Percentiles rank a stretch among this genome's conserved stretches.
Evolutionary conservation across 805 yeast species (phyloP).

Genomic region (Starmerella geochares): DNA sequence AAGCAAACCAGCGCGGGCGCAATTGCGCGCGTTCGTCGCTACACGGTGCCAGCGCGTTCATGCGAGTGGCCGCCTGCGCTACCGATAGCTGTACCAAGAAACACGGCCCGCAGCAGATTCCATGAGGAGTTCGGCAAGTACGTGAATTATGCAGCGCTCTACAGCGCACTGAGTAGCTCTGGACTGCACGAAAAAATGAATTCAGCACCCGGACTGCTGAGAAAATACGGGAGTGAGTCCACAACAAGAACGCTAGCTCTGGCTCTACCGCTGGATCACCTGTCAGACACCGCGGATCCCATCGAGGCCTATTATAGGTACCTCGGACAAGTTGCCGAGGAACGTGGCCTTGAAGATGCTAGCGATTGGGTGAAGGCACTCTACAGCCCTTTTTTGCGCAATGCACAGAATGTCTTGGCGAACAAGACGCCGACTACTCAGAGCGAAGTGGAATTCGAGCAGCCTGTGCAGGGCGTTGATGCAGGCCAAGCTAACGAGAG

Average conservation of each 20-base stretch:
- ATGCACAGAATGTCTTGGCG: not conserved
- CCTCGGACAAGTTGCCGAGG: conserved; percentile 7
- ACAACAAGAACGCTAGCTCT: not conserved
- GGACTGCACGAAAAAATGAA: not conserved
- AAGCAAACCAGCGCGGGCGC: not conserved
- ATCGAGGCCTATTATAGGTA: not conserved
- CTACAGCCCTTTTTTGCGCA: not conserved
- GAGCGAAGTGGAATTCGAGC: not conserved
- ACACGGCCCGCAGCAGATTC: not conserved
- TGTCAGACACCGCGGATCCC: not conserved
- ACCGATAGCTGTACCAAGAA: not conserved
- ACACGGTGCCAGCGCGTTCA: not conserved
- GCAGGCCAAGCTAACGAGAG: too few relatives aligned
- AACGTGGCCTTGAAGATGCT: not conserved
- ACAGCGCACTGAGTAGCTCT: not conserved
- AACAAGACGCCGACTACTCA: not conserved
- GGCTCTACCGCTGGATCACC: not conserved
- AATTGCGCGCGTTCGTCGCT: not conserved
- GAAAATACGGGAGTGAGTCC: not conserved
- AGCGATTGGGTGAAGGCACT: not conserved
- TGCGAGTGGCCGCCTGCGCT: not conserved
- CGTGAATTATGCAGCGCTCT: not conserved
- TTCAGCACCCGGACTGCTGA: not conserved
- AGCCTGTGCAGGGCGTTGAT: too few relatives aligned
- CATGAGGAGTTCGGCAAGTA: not conserved